Percentiles rank a stretch among this genome's conserved stretches.
Evolutionary conservation across 2,329 filamentous ascomycete species (phyloP).

Genomic region (Pseudocercospora ulei): DNA sequence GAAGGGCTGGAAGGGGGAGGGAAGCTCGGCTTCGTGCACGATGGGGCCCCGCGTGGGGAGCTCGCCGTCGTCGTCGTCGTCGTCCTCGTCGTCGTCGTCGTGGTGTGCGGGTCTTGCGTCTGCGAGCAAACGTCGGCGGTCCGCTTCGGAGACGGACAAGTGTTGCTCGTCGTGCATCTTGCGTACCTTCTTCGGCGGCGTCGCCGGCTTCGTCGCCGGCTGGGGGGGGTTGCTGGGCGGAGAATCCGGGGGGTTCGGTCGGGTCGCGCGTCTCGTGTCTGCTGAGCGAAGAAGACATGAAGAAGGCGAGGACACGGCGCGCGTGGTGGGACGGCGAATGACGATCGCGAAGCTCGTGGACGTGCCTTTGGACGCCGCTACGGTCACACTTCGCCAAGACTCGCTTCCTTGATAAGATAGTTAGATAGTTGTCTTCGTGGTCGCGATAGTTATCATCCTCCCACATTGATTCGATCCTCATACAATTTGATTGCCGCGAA

Average conservation of each 20-base stretch:
- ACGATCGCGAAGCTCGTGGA: slow-evolving; percentile 51
- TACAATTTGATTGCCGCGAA: too few relatives aligned
- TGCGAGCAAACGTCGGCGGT: background rate
- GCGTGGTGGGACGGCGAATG: slow-evolving; percentile 56
- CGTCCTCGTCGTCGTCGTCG: slow-evolving; percentile 14
- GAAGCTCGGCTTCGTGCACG: too few relatives aligned
- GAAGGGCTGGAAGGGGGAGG: slow-evolving; percentile 59
- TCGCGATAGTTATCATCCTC: too few relatives aligned
- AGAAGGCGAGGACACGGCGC: slow-evolving; percentile 62
- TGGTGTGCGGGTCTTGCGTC: background rate
- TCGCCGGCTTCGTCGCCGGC: background rate
- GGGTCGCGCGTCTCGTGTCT: slow-evolving; percentile 1
- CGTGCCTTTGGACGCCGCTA: slow-evolving; percentile 60
- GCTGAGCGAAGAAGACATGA: slow-evolving; percentile 1
- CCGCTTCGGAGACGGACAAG: too few relatives aligned
- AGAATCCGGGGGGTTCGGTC: too few relatives aligned
- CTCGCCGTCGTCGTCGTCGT: slow-evolving; percentile 17
- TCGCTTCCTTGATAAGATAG: too few relatives aligned
- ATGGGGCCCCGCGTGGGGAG: too few relatives aligned
- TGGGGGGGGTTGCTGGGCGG: background rate
- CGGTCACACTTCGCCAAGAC: too few relatives aligned
- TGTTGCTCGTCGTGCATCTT: too few relatives aligned
- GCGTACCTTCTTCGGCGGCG: slow-evolving; percentile 4
- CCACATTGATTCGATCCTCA: too few relatives aligned
- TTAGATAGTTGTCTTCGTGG: too few relatives aligned